Evolutionary conservation across 1,139 yeast genomes (phyloP).

Genomic region (Sugiyamaella novakii): DNA sequence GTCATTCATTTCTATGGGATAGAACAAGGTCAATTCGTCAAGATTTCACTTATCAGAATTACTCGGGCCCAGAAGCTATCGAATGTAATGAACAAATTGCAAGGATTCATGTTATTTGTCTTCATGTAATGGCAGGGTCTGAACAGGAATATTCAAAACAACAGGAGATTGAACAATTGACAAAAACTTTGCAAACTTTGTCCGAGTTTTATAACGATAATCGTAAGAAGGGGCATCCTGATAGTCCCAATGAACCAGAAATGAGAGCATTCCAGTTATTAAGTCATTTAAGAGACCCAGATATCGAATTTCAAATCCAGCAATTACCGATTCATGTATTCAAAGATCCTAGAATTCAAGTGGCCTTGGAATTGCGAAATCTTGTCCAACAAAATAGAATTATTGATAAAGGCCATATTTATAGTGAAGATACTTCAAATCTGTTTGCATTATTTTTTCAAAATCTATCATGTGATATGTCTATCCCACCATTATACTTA

Average conservation of each 20-base stretch:
- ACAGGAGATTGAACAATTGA: conserved; percentile 92
- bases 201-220: conserved; percentile 86
- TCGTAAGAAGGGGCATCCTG: conserved; percentile 62
- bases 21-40: conserved; percentile 97
- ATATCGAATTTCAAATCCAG: conserved; percentile 76
- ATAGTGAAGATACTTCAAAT: conserved; percentile 63
- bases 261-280: conserved; percentile 85
- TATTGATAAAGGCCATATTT: conserved; percentile 57
- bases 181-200: conserved; percentile 86
- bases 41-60: conserved; percentile 95
- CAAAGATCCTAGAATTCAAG: conserved; percentile 59
- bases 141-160: conserved; percentile 82
- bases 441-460: conserved; percentile 68
- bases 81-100: conserved; percentile 93
- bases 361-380: conserved; percentile 70
- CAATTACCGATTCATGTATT: conserved; percentile 62
- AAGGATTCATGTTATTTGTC: conserved; percentile 76
- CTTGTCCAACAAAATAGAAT: conserved; percentile 62
- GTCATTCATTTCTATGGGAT: conserved; percentile 97
- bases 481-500: conserved; percentile 69
- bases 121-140: conserved; percentile 84
- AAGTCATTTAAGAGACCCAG: conserved; percentile 82
- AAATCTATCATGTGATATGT: conserved; percentile 48
- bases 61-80: conserved; percentile 89
- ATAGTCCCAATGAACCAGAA: conserved; percentile 85